Conservation (phyloP, 106 monocot species). For the Ottelia alismoides region DNA sequence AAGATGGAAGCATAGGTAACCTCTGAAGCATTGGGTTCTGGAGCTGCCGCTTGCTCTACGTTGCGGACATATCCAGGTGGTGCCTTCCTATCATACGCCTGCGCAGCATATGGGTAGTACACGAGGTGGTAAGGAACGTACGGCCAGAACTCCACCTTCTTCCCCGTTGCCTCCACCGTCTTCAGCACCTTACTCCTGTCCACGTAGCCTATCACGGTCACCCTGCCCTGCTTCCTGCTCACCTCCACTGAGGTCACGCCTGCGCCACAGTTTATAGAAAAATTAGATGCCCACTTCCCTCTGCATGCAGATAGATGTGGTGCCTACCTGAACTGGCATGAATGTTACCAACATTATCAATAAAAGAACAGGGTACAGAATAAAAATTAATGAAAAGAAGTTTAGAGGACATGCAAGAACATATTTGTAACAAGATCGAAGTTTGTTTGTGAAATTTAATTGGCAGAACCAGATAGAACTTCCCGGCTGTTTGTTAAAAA, state of each 20-base stretch:
- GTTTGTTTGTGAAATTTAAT: no score
- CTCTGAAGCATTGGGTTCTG: slow-evolving; percentile 11
- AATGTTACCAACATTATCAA: no score
- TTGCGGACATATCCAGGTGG: slow-evolving; percentile 16
- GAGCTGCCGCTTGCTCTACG: not conserved
- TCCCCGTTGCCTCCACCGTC: slow-evolving; percentile 14
- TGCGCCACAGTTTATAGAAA: no score
- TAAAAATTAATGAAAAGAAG: no score
- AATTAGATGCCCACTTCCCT: no score
- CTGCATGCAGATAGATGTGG: no score
- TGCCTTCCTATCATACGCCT: slow-evolving; percentile 17
- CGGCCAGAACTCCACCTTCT: slow-evolving; percentile 21
- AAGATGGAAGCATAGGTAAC: slow-evolving; percentile 5
- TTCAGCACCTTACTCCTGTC: slow-evolving; percentile 11
- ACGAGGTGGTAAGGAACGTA: slow-evolving; percentile 15
- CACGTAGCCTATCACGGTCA: slow-evolving; percentile 20
- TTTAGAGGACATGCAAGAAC: no score
- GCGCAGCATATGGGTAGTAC: slow-evolving; percentile 11
- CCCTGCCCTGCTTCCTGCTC: slow-evolving; percentile 15
- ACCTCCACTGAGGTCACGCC: slow-evolving; percentile 12
- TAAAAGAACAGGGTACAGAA: no score
- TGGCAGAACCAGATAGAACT: no score
- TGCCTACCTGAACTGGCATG: no score
- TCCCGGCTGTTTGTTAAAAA: no score
- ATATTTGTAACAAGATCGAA: no score